phyloP scores from a whole-genome alignment of 2,329 filamentous ascomycete genomes.

The Fusarium haematococcum region DNA sequence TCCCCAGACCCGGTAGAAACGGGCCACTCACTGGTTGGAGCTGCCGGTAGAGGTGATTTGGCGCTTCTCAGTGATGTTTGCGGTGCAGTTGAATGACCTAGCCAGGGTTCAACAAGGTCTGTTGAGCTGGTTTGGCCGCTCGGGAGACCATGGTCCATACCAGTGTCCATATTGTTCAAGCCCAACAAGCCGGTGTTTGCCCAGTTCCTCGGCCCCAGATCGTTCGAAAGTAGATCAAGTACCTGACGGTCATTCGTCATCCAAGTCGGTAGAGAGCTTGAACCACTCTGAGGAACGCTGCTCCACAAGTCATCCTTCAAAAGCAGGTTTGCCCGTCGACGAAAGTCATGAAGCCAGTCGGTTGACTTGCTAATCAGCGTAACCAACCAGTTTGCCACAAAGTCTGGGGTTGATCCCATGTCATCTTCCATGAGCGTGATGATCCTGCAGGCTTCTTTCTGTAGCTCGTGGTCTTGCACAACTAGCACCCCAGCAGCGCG shows the following conservation, averaged over 20 bases:
- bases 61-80: neutral
- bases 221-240: neutral
- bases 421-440: slow-evolving; percentile 29
- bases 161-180: no score
- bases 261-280: neutral
- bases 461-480: slow-evolving; percentile 11
- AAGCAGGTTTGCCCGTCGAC: slow-evolving; percentile 5
- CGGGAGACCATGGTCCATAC: neutral
- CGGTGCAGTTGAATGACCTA: neutral
- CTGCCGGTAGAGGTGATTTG: neutral
- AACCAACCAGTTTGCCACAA: slow-evolving; percentile 30
- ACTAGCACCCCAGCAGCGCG: neutral
- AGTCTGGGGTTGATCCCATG: slow-evolving; percentile 22
- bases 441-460: slow-evolving; percentile 22
- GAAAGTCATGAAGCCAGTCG: slow-evolving; percentile 19
- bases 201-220: neutral
- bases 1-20: neutral
- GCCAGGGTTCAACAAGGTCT: neutral
- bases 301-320: neutral
- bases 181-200: neutral
- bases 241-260: neutral
- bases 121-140: neutral
- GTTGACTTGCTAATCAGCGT: slow-evolving; percentile 16
- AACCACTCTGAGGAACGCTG: neutral
- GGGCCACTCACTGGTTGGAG: neutral